phyloP scores from a whole-genome alignment of 768 basidiomycete species.

The Podaxis rugospora region DNA sequence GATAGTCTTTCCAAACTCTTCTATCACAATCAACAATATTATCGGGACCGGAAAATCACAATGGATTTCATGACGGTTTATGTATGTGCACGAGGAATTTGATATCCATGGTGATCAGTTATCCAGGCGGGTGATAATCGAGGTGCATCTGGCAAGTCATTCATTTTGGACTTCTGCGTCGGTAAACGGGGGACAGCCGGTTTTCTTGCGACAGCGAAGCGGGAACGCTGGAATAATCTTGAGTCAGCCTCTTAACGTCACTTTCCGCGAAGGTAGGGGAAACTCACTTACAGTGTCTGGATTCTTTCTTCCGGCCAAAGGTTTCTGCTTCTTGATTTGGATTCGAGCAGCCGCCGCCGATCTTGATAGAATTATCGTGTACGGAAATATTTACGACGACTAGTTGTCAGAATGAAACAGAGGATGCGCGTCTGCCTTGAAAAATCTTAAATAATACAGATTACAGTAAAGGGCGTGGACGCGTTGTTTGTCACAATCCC shows the following conservation, averaged over 20 bases:
- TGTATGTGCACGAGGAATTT: constrained; percentile 14
- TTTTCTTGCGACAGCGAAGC: constrained; percentile 17
- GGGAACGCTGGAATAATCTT: constrained; percentile 22
- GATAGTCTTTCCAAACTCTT: constrained; percentile 15
- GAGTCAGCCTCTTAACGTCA: constrained; percentile 24
- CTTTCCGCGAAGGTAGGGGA: neutral
- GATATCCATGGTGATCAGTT: neutral
- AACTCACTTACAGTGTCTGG: neutral
- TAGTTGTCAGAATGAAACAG: neutral
- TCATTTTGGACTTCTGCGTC: constrained; percentile 19
- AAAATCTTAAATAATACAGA: no score
- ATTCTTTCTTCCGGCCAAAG: neutral
- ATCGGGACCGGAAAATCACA: constrained; percentile 26
- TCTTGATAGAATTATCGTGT: constrained; percentile 4
- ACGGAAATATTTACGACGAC: constrained; percentile 1
- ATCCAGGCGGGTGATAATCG: constrained; percentile 22
- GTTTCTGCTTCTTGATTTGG: neutral
- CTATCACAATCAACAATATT: constrained; percentile 22
- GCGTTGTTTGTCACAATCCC: constrained; percentile 4
- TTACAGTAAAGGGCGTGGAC: neutral
- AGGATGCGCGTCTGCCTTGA: neutral
- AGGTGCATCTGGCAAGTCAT: constrained; percentile 16
- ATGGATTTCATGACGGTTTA: constrained; percentile 25
- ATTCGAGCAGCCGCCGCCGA: neutral
- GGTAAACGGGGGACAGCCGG: constrained; percentile 20